Evolutionary conservation across 176 grass and related monocot genomes (phyloP).

Genomic region (Rhynchospora breviuscula): DNA sequence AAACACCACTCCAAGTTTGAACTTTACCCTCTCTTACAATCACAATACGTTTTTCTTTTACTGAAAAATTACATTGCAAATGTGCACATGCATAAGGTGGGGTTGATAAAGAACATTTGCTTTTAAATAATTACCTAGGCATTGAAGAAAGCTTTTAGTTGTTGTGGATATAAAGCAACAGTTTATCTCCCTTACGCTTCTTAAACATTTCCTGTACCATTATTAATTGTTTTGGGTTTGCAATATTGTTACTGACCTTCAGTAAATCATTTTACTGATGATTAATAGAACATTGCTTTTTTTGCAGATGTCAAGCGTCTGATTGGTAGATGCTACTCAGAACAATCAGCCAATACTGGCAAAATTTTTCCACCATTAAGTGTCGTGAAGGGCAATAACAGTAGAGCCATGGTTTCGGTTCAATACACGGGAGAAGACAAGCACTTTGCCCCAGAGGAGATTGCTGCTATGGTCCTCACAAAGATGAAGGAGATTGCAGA

Average conservation of each 20-base stretch:
- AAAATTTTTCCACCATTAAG: not conserved
- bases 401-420: not conserved
- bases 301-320: slow-evolving; percentile 15
- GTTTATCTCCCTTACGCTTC: not conserved
- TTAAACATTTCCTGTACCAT: not conserved
- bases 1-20: not conserved
- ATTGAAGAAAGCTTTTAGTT: not conserved
- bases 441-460: not conserved
- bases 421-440: not conserved
- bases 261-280: no score
- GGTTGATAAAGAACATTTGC: not conserved
- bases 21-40: not conserved
- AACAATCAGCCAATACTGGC: not conserved
- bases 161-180: not conserved
- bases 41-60: not conserved
- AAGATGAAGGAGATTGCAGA: slow-evolving; percentile 4
- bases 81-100: not conserved
- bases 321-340: not conserved
- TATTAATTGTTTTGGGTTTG: not conserved
- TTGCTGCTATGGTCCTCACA: not conserved
- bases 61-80: not conserved
- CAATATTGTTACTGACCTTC: not conserved
- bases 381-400: not conserved
- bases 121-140: no score
- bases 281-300: no score